Evolutionary conservation across 495 filamentous ascomycete species (phyloP), one percentile per base, ranked within the genome.

Genomic region (Penicillium egyptiacum): DNA sequence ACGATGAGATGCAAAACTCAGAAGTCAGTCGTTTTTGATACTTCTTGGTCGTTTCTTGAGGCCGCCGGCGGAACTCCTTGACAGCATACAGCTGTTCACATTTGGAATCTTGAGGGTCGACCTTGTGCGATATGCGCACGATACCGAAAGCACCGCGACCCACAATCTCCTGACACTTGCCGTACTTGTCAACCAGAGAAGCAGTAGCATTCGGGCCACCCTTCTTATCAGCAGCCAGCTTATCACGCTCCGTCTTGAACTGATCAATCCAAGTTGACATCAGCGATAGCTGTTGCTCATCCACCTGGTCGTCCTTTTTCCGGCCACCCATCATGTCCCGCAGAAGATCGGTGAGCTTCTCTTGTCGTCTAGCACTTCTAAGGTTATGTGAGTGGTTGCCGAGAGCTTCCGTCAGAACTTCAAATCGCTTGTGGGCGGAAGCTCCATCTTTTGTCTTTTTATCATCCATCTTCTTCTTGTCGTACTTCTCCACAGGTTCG

Each of bases 21-120:
- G 94, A 90, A n/a, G 92, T 99, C 40, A 99, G 79, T 12, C 94
- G 88, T 70, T 99, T 99, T 78, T 94, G 92, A 68, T 99, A 99
- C 71, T 96, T 95, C 78, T 95, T 96, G 55, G 87, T 84, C 10
- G 89, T 92, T 73, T 99, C 95, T 60, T 94, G 89, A 5, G 95
- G 95, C 17, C 93, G 83, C 48, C 92, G 88, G 30, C 92, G 90
- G 75, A 99, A 99, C 68, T 98, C 94, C 72, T 99, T 99, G 67
- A 99, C 93, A 44, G 94, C 94, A 67, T 92, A 99, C 11, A 98
- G 81, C 75, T 94, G 94, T 73, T 98, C 95, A 42, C 82, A 78
- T 54, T 83, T 85, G 28, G 87, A 88, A 68, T 92, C 91, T 54
- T 78, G 83, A 12, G 91, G 89, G 55, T 93, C 84, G 39, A 90